Evolutionary conservation across 2,329 filamentous ascomycete genomes (phyloP).

Genomic region (Epichloe elymi): DNA sequence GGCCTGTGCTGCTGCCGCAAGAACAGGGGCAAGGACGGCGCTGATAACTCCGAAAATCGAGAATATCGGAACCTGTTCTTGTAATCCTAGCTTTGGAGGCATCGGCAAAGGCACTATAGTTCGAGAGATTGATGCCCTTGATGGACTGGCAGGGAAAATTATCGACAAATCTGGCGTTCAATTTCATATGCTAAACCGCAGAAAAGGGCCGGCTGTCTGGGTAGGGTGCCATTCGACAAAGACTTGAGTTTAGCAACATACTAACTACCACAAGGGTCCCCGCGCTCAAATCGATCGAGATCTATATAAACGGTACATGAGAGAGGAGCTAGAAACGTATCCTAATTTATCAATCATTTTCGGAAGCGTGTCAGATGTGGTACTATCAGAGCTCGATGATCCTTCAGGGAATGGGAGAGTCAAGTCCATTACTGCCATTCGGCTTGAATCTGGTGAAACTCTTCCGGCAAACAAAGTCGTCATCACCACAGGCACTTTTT

Average conservation of each 20-base stretch:
- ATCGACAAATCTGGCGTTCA: constrained; percentile 94
- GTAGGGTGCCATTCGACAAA: constrained; percentile 16
- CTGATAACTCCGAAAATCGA: constrained; percentile 78
- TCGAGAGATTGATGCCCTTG: constrained; percentile 86
- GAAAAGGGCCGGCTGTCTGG: constrained; percentile 93
- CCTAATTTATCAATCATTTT: constrained; percentile 68
- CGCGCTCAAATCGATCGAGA: constrained; percentile 88
- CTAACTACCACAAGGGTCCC: constrained; percentile 44
- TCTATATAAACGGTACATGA: constrained; percentile 85
- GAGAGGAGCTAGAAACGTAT: constrained; percentile 67
- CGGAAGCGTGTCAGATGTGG: constrained; percentile 85
- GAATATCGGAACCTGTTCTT: constrained; percentile 89
- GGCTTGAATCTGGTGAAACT: constrained; percentile 76
- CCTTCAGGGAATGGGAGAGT: constrained; percentile 29
- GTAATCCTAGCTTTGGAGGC: constrained; percentile 95
- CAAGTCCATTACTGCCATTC: constrained; percentile 70
- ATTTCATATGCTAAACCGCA: constrained; percentile 76
- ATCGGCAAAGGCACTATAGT: constrained; percentile 97
- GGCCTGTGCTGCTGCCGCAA: constrained; percentile 80
- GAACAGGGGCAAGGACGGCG: constrained; percentile 76
- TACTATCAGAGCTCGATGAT: constrained; percentile 40
- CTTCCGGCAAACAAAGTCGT: constrained; percentile 71
- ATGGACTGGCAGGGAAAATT: constrained; percentile 75
- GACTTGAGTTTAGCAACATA: background rate
- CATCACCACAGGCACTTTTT: constrained; percentile 91